phyloP scores from a whole-genome alignment of 164 flowering plant species.

The Tetracentron sinense region DNA sequence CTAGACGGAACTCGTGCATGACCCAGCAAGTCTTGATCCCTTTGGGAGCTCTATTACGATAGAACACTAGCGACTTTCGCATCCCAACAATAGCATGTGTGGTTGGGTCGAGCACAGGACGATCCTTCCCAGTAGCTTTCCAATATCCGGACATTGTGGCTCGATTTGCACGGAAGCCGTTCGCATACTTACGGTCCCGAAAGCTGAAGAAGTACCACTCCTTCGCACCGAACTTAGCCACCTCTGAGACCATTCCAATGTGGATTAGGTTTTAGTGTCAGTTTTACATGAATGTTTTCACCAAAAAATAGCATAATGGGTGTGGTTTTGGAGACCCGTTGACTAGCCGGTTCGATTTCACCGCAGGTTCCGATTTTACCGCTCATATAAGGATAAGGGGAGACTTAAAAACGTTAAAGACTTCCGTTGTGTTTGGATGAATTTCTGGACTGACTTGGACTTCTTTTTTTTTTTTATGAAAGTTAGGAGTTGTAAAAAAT shows the following conservation, averaged over 20 bases:
- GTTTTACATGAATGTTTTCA: background rate
- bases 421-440: too few species aligned
- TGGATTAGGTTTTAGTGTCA: background rate
- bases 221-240: slow-evolving; percentile 64
- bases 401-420: too few species aligned
- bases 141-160: slow-evolving; percentile 75
- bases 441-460: too few species aligned
- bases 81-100: slow-evolving; percentile 57
- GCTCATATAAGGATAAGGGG: too few species aligned
- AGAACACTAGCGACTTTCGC: slow-evolving; percentile 83
- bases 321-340: too few species aligned
- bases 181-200: slow-evolving; percentile 76
- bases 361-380: too few species aligned
- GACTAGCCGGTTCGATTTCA: too few species aligned
- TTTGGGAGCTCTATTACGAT: slow-evolving; percentile 69
- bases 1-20: slow-evolving; percentile 88
- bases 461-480: too few species aligned
- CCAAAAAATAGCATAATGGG: background rate
- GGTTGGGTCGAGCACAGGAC: slow-evolving; percentile 43
- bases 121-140: slow-evolving; percentile 91
- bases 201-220: slow-evolving; percentile 97
- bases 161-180: slow-evolving; percentile 66
- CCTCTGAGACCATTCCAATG: slow-evolving; percentile 37
- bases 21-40: slow-evolving; percentile 86
- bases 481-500: too few species aligned